phyloP scores from a whole-genome alignment of 2,329 filamentous ascomycete genomes.

The Aspergillus sp. region DNA sequence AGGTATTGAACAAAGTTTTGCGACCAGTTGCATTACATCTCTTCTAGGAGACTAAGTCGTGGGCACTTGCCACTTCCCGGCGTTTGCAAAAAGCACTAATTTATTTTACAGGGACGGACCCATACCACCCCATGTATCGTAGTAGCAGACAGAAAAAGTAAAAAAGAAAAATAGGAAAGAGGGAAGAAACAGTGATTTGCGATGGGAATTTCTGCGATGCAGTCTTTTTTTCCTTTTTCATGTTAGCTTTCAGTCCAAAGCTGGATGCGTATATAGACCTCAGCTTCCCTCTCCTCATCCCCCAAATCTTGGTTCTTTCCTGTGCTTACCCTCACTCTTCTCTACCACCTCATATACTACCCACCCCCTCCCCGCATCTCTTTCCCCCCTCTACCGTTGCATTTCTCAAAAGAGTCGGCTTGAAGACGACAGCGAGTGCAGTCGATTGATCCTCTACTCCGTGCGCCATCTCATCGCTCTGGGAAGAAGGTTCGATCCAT shows the following conservation, averaged over 20 bases:
- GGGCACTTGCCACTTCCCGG: neutral
- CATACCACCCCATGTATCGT: neutral
- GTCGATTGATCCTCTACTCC: neutral
- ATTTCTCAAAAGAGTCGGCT: neutral
- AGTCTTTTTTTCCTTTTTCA: neutral
- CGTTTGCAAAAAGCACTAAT: neutral
- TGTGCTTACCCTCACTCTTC: neutral
- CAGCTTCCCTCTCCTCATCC: neutral
- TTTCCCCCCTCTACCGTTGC: neutral
- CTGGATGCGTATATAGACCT: constrained; percentile 3
- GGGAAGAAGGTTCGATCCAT: neutral
- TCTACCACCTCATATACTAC: constrained; percentile 1
- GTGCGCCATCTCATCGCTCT: neutral
- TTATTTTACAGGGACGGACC: neutral
- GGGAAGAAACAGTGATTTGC: neutral
- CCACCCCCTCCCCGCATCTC: neutral
- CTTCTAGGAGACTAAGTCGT: neutral
- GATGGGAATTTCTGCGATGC: neutral
- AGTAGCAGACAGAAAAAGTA: neutral
- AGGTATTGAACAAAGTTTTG: too few relatives aligned
- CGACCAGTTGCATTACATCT: too few relatives aligned
- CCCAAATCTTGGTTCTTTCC: neutral
- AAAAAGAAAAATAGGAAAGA: constrained; percentile 4
- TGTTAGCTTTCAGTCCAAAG: neutral
- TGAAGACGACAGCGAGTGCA: neutral